These are phyloP conservation scores for Fusarium nelsonii DNA, from an alignment of 2,329 filamentous ascomycete genomes.

Conservation along the genomic window DNA sequence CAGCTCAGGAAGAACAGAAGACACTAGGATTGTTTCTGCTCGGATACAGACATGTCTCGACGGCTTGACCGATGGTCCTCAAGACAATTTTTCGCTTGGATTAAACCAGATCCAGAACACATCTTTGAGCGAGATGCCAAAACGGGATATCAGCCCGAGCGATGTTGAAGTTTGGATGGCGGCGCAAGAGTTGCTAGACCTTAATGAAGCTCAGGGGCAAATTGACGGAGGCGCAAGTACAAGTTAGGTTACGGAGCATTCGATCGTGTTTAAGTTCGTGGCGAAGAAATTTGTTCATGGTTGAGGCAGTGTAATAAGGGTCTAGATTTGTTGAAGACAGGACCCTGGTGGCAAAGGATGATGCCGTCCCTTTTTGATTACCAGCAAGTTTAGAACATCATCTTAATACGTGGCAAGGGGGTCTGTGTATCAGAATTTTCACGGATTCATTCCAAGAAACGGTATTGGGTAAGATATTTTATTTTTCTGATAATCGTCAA, in stretches of 20 bases:
- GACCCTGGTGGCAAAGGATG: constrained; percentile 17
- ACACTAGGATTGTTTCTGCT: constrained; percentile 44
- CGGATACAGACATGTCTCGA: constrained; percentile 48
- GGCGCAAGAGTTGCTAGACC: constrained; percentile 49
- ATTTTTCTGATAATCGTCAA: neutral
- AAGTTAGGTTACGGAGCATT: neutral
- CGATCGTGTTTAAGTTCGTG: neutral
- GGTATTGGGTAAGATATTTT: neutral
- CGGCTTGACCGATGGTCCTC: constrained; percentile 27
- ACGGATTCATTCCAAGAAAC: neutral
- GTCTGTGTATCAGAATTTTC: constrained; percentile 23
- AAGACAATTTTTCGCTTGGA: constrained; percentile 4
- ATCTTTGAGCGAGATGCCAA: neutral
- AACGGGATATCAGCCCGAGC: constrained; percentile 34
- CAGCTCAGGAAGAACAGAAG: constrained; percentile 44
- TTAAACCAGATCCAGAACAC: neutral
- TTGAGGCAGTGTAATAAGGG: constrained; percentile 11
- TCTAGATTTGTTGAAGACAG: neutral
- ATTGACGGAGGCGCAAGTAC: neutral
- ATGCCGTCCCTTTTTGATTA: constrained; percentile 11
- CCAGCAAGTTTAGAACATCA: constrained; percentile 11
- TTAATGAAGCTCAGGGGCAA: constrained; percentile 36
- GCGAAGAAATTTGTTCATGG: neutral
- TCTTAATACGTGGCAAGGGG: constrained; percentile 20
- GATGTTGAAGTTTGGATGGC: constrained; percentile 51